phyloP scores from a whole-genome alignment of 148 eudicot genomes.

The Camellia lanceoleosa region DNA sequence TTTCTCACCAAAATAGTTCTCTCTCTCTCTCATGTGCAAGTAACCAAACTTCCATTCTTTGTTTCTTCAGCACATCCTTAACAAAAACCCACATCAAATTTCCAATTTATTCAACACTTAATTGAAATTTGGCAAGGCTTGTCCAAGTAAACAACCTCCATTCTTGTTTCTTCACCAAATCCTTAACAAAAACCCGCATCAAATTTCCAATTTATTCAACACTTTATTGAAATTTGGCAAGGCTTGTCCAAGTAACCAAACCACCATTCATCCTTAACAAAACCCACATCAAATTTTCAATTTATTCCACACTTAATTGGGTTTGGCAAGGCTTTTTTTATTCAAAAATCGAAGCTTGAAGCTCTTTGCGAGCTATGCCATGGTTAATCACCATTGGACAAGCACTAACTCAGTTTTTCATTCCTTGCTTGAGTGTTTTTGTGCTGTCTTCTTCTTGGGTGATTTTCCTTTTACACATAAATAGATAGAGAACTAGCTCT shows the following conservation, averaged over 20 bases:
- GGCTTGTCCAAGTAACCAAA: background rate
- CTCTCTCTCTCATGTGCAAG: background rate
- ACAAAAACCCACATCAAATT: too few relatives aligned
- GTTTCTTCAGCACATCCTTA: background rate
- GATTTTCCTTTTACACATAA: background rate
- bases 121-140: background rate
- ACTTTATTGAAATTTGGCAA: background rate
- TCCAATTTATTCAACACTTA: too few relatives aligned
- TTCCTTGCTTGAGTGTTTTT: background rate
- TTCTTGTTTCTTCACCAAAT: conserved; percentile 7
- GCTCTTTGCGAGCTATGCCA: background rate
- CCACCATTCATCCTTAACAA: too few relatives aligned
- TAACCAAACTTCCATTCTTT: conserved; percentile 9
- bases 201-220: background rate
- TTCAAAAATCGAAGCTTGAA: background rate
- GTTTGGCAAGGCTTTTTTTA: background rate
- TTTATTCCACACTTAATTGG: background rate
- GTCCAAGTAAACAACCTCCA: conserved; percentile 10
- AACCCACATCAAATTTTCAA: background rate
- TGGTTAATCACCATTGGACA: conserved; percentile 12
- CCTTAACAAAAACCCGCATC: background rate
- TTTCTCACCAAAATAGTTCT: conserved; percentile 2
- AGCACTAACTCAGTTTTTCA: background rate
- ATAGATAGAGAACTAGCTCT: background rate
- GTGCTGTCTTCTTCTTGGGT: conserved; percentile 6